Conservation (phyloP, 352 stramenopile species). For the Globisporangium recalcitrans region DNA sequence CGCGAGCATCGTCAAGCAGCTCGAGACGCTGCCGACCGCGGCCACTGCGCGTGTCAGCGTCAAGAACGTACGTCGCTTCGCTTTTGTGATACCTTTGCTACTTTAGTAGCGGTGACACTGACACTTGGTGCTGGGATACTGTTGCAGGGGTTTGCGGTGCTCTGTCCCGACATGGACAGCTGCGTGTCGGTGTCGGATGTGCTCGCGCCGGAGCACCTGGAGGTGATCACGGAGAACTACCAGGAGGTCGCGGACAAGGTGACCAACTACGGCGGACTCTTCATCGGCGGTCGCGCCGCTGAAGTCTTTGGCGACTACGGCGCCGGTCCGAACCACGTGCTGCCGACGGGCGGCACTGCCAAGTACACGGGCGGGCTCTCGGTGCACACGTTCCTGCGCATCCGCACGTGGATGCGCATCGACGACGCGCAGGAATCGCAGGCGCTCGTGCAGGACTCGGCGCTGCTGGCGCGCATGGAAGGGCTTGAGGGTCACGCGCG, state of each 20-base stretch:
- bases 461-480: slow-evolving; percentile 91
- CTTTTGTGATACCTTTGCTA: not conserved
- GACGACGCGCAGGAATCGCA: slow-evolving; percentile 84
- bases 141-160: slow-evolving; percentile 63
- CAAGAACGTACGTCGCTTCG: slow-evolving; percentile 33
- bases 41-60: slow-evolving; percentile 62
- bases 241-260: slow-evolving; percentile 79
- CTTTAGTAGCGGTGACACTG: not conserved
- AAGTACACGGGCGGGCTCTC: slow-evolving; percentile 97
- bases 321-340: slow-evolving; percentile 97
- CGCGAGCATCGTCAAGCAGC: slow-evolving; percentile 62
- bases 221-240: slow-evolving; percentile 89
- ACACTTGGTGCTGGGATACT: not conserved
- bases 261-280: slow-evolving; percentile 88
- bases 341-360: slow-evolving; percentile 95
- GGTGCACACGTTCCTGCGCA: slow-evolving; percentile 97
- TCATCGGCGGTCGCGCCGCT: slow-evolving; percentile 92
- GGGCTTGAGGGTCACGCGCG: slow-evolving; percentile 79
- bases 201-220: slow-evolving; percentile 83
- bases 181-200: slow-evolving; percentile 85
- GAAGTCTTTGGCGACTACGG: slow-evolving; percentile 98
- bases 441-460: slow-evolving; percentile 90
- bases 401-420: slow-evolving; percentile 98
- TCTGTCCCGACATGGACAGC: slow-evolving; percentile 61
- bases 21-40: slow-evolving; percentile 66